Conservation (phyloP, 2,329 filamentous ascomycete genomes). For the Tolypocladium endophyticum region DNA sequence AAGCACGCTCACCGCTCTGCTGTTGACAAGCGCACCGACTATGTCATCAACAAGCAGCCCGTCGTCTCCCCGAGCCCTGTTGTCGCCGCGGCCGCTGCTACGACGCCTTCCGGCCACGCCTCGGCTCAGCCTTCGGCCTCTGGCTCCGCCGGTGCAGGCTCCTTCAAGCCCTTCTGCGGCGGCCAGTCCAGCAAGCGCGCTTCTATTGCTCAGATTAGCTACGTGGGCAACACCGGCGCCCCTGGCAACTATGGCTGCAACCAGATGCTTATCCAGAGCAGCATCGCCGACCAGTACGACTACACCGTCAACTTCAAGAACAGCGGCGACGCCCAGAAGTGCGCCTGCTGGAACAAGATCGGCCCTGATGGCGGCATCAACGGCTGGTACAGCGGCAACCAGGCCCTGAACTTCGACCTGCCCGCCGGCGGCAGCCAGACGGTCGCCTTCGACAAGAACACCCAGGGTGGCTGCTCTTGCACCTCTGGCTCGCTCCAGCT, state of each 20-base stretch:
- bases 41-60: constrained; percentile 24
- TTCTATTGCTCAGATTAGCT: constrained; percentile 32
- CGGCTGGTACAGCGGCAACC: constrained; percentile 35
- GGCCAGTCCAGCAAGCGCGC: constrained; percentile 32
- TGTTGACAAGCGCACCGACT: constrained; percentile 18
- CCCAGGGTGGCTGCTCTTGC: constrained; percentile 39
- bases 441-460: constrained; percentile 34
- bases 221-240: constrained; percentile 36
- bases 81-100: constrained; percentile 1
- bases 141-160: constrained; percentile 5
- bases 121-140: constrained; percentile 1
- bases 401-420: constrained; percentile 31
- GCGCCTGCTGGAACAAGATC: constrained; percentile 43
- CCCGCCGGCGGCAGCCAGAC: constrained; percentile 23
- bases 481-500: constrained; percentile 17
- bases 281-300: constrained; percentile 27
- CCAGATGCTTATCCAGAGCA: constrained; percentile 31
- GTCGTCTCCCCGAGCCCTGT: constrained; percentile 3
- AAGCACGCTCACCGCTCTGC: constrained; percentile 20
- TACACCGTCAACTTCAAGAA: constrained; percentile 32
- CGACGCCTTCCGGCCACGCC: constrained; percentile 7
- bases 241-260: constrained; percentile 38
- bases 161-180: constrained; percentile 21
- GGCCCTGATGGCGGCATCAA: constrained; percentile 30
- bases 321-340: constrained; percentile 22